Evolutionary conservation across 2,329 filamentous ascomycete species (phyloP).

Genomic region (Aspergillus hiratsukae): DNA sequence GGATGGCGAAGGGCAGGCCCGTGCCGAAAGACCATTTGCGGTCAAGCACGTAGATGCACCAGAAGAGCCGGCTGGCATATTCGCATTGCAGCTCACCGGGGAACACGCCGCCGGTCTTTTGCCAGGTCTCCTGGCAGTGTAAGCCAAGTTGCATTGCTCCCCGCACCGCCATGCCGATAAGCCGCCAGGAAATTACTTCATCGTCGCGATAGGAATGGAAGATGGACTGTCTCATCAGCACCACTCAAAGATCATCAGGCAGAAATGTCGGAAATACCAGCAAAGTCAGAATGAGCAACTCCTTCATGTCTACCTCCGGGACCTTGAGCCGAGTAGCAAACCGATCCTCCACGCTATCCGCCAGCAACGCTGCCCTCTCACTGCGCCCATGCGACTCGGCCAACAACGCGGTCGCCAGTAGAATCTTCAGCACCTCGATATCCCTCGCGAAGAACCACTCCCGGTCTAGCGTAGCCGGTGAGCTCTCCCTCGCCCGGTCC

Average conservation of each 20-base stretch:
- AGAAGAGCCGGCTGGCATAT: conserved; percentile 42
- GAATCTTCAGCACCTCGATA: conserved; percentile 70
- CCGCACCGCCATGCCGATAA: conserved; percentile 45
- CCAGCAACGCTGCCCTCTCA: conserved; percentile 42
- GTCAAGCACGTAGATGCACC: conserved; percentile 51
- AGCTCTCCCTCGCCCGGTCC: neutral
- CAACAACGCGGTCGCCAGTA: conserved; percentile 70
- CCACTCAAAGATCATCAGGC: neutral
- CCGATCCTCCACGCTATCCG: conserved; percentile 32
- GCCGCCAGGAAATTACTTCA: conserved; percentile 48
- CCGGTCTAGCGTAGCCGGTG: conserved; percentile 17
- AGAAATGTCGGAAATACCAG: conserved; percentile 15
- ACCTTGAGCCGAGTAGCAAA: conserved; percentile 32
- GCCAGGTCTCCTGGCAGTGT: conserved; percentile 44
- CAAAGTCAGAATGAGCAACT: conserved; percentile 30
- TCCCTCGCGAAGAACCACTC: conserved; percentile 42
- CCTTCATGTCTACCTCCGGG: conserved; percentile 37
- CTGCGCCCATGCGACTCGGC: conserved; percentile 75
- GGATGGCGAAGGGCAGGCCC: conserved; percentile 46
- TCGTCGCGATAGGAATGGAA: conserved; percentile 45
- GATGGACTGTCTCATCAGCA: conserved; percentile 22
- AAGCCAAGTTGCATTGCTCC: conserved; percentile 48
- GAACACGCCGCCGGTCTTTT: conserved; percentile 30
- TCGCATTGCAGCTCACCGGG: conserved; percentile 34
- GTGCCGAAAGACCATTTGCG: conserved; percentile 52